Base-by-base conservation (phyloP, 2,329 filamentous ascomycete genomes). In the Chaetomiaceae sp. region DNA sequence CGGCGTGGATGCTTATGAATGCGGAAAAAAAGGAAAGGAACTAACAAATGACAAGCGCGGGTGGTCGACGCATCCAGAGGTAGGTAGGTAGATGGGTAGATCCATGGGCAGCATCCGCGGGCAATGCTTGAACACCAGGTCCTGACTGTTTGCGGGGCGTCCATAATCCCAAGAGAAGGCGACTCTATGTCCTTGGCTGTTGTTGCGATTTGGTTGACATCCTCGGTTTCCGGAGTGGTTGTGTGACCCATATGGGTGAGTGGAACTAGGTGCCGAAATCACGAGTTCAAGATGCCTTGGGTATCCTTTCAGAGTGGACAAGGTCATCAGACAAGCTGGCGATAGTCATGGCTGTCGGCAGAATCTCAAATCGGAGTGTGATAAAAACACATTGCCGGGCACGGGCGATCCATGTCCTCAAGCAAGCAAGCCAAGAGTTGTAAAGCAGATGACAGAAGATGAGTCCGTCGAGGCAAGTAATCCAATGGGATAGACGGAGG, bases 41-140 rank as follows among this genome's bases (percentile, higher is more conserved):
- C 47, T 49, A 20, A 49, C 47, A 43, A 42, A 49, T 49, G 38
- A 43, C 30, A 34, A 29, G n/a, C 8, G 38, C 18, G 29, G 25
- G 14, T 10, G 13, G 25, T 21, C 11, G 11, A 29, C 10, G 16
- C 10, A 20, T 36, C 38, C 38, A 16, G 47, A 14, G 29, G n/a
- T 11, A 27, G 11, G 25, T 4, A 25, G 5, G 9, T 13, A 34
- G 14, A 16, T 14, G 16, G 13, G 29, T 27, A 34, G 33, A 36
- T 36, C 32, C 34, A 38, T 40, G 4, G 27, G 46, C 13, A 23
- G 13, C 1, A 40, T 40, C 20, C 43, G 4, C 21, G 13, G 14
- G 6, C 40, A 48, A 11, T 32, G n/a, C n/a, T 21, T 40, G 16
- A 32, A 13, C 18, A 23, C 29, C 37, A 20, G 27, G 16, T 32